These are phyloP conservation scores for Sequoia sempervirens DNA, from an alignment of 75 land plant genomes.

Conservation along the genomic window DNA sequence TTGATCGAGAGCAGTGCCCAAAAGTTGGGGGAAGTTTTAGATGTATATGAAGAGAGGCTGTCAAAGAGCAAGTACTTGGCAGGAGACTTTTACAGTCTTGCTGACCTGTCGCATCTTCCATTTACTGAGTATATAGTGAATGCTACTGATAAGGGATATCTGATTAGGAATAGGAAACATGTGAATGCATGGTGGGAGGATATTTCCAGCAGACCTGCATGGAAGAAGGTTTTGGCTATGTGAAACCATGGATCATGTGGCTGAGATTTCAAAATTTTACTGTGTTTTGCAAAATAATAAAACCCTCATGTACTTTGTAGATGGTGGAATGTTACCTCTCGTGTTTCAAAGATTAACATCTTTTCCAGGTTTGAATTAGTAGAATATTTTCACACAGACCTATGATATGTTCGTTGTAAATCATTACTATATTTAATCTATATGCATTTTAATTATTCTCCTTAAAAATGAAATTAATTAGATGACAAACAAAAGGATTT, in stretches of 20 bases:
- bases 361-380: too few species aligned
- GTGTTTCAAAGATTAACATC: too few species aligned
- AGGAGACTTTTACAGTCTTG: conserved; percentile 44
- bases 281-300: background rate
- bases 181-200: conserved; percentile 31
- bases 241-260: too few species aligned
- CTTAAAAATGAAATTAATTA: too few species aligned
- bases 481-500: too few species aligned
- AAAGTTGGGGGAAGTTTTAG: conserved; percentile 52
- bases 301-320: too few species aligned
- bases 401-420: too few species aligned
- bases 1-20: conserved; percentile 17
- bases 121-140: conserved; percentile 25
- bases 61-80: conserved; percentile 44
- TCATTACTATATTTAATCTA: too few species aligned
- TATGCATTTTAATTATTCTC: too few species aligned
- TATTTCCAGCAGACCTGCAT: conserved; percentile 26
- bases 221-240: conserved; percentile 17
- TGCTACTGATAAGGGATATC: conserved; percentile 8
- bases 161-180: conserved; percentile 10
- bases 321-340: too few species aligned
- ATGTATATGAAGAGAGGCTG: conserved; percentile 45
- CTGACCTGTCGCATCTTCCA: conserved; percentile 47
- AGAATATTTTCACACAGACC: too few species aligned
- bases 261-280: background rate